These are phyloP conservation scores for Fusarium sp. DNA, from an alignment of 2,329 filamentous ascomycete genomes.

Conservation along the genomic window DNA sequence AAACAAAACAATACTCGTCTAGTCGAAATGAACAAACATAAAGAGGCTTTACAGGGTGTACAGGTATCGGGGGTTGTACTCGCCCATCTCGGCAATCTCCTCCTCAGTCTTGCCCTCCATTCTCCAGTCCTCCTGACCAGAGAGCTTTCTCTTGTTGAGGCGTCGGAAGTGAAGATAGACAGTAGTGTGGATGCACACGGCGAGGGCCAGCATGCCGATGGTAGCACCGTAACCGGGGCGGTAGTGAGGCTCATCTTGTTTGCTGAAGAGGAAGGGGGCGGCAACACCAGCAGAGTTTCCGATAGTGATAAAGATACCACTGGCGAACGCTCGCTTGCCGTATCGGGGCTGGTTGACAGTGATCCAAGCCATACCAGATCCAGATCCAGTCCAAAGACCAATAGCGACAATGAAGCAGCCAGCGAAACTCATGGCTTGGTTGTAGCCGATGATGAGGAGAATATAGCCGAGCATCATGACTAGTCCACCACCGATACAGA, in stretches of 20 bases:
- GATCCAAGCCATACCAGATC: constrained; percentile 54
- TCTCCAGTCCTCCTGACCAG: constrained; percentile 53
- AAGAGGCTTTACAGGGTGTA: constrained; percentile 9
- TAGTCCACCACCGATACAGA: constrained; percentile 61
- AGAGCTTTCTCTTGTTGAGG: constrained; percentile 51
- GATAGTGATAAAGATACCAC: constrained; percentile 69
- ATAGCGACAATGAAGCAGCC: constrained; percentile 71
- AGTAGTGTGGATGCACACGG: constrained; percentile 45
- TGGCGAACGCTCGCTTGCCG: constrained; percentile 71
- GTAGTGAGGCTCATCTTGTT: constrained; percentile 57
- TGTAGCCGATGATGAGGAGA: constrained; percentile 65
- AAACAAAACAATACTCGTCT: neutral
- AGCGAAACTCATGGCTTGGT: constrained; percentile 69
- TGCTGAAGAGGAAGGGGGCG: constrained; percentile 66
- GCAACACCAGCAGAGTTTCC: constrained; percentile 73
- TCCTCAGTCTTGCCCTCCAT: constrained; percentile 55
- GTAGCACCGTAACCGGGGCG: constrained; percentile 63
- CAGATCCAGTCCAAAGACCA: constrained; percentile 59
- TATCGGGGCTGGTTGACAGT: constrained; percentile 71
- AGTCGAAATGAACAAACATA: rapidly evolving
- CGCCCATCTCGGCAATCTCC: constrained; percentile 57
- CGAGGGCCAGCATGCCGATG: constrained; percentile 58
- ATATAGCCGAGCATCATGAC: constrained; percentile 67
- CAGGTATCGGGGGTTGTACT: constrained; percentile 51
- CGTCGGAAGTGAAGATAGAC: constrained; percentile 47